These are phyloP conservation scores for Drosera spatulata DNA, from an alignment of 179 eudicot genomes.

Conservation along the genomic window DNA sequence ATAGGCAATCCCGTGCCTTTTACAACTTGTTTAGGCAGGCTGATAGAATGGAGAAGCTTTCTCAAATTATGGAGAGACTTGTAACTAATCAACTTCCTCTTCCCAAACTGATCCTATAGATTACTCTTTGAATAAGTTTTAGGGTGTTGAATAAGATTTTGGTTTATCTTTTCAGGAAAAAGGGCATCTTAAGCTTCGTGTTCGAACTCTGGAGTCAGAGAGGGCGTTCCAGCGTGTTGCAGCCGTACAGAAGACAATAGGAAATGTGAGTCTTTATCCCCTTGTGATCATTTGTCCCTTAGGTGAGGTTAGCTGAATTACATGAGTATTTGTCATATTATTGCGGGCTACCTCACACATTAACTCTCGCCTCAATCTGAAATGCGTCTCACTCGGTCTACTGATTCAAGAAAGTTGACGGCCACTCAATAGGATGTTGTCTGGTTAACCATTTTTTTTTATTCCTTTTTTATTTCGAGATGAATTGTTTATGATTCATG, in stretches of 20 bases:
- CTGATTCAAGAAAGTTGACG: no score
- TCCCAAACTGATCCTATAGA: background rate
- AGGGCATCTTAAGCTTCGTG: slow-evolving; percentile 96
- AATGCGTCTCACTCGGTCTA: no score
- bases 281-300: background rate
- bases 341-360: no score
- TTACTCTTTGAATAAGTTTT: background rate
- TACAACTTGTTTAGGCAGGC: slow-evolving; percentile 96
- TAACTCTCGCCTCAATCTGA: no score
- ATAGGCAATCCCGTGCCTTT: slow-evolving; percentile 78
- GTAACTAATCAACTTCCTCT: slow-evolving; percentile 21
- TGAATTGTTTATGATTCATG: no score
- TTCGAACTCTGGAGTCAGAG: slow-evolving; percentile 89
- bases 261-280: slow-evolving; percentile 53
- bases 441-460: no score
- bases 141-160: background rate
- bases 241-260: slow-evolving; percentile 82
- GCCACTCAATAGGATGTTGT: no score
- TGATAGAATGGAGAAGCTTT: slow-evolving; percentile 82
- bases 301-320: background rate
- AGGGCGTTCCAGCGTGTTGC: slow-evolving; percentile 98
- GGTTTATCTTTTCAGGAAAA: slow-evolving; percentile 47
- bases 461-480: no score
- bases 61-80: slow-evolving; percentile 68
- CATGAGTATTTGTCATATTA: background rate